phyloP scores from a whole-genome alignment of 371 early-diverging fungal species.

The Mucor velutinosus region DNA sequence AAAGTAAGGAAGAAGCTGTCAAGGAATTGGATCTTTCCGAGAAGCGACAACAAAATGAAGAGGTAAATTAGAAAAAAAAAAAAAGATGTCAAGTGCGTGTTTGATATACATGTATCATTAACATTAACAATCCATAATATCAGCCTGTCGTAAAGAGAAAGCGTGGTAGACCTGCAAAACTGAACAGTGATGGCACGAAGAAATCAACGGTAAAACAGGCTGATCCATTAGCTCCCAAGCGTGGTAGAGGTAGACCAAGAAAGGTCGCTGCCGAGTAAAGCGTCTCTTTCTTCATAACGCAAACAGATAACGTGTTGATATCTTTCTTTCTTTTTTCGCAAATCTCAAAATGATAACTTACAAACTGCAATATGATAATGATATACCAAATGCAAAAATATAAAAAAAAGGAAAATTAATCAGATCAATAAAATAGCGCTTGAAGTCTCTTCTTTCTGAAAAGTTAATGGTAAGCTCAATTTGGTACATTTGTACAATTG shows the following conservation, averaged over 20 bases:
- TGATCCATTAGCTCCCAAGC: conserved; percentile 1
- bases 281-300: neutral
- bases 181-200: neutral
- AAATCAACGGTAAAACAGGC: neutral
- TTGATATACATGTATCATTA: neutral
- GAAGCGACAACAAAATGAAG: neutral
- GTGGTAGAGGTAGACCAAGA: conserved; percentile 21
- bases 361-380: neutral
- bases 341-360: neutral
- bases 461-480: too few species aligned
- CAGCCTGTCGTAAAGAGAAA: conserved; percentile 9
- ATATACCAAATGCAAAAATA: neutral
- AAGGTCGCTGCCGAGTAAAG: neutral
- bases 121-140: neutral
- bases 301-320: neutral
- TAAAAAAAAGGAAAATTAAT: neutral
- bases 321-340: neutral
- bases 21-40: neutral
- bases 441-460: neutral
- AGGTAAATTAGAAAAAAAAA: neutral
- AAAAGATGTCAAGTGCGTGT: neutral
- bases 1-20: neutral
- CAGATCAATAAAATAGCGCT: neutral
- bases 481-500: too few species aligned
- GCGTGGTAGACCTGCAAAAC: conserved; percentile 14